phyloP scores from a whole-genome alignment of 495 filamentous ascomycete genomes.

The Neurospora sp. region DNA sequence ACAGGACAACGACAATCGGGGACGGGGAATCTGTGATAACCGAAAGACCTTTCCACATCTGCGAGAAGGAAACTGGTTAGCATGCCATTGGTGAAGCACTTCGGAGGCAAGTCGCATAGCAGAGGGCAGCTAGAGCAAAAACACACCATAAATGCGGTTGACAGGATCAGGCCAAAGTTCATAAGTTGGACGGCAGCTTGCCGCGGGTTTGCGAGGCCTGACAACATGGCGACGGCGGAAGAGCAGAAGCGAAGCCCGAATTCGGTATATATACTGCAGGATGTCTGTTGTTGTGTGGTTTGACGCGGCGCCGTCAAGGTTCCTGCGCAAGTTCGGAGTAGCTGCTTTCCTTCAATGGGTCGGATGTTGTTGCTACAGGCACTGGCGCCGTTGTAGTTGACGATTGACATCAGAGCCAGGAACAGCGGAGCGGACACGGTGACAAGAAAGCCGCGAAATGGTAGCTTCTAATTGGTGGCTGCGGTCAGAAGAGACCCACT shows the following conservation, averaged over 20 bases:
- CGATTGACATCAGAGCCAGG: background rate
- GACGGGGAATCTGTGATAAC: slow-evolving; percentile 77
- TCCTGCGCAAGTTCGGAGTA: background rate
- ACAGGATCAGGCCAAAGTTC: slow-evolving; percentile 91
- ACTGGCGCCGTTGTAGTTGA: background rate
- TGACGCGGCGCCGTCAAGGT: background rate
- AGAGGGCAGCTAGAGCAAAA: background rate
- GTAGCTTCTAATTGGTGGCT: slow-evolving; percentile 9
- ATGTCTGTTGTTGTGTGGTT: background rate
- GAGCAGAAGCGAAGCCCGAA: background rate
- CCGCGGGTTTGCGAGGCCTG: slow-evolving; percentile 62
- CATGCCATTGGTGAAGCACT: background rate
- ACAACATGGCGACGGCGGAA: slow-evolving; percentile 49
- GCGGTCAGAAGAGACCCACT: background rate
- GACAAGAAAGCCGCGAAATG: slow-evolving; percentile 8
- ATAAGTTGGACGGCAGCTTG: slow-evolving; percentile 81
- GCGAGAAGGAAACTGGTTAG: background rate
- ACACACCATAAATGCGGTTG: slow-evolving; percentile 80
- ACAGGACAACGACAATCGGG: slow-evolving; percentile 92
- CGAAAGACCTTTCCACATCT: slow-evolving; percentile 90
- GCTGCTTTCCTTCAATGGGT: background rate
- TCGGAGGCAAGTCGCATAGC: background rate
- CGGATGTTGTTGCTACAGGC: background rate
- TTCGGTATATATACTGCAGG: background rate
- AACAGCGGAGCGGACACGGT: background rate